Percentiles rank a stretch among this genome's conserved stretches.
phyloP scores from a whole-genome alignment of 139 green algal genomes.

The Volvox reticuliferus region DNA sequence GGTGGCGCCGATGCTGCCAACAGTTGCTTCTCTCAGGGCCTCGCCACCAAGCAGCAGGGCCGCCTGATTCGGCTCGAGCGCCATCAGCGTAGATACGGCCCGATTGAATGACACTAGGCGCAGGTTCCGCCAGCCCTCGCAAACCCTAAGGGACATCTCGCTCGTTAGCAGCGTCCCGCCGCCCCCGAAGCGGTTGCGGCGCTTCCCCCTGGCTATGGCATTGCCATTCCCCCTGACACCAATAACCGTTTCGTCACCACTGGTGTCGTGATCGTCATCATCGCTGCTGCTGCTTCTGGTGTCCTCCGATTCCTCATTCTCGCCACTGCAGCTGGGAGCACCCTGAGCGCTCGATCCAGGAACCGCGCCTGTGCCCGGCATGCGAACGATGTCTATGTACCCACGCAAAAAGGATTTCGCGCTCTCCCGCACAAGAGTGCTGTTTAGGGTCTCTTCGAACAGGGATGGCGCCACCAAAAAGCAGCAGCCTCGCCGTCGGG shows the following conservation, averaged over 20 bases:
- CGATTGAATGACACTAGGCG: not conserved
- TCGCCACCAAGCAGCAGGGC: not conserved
- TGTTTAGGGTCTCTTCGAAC: no score
- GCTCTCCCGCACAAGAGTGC: no score
- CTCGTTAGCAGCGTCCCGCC: not conserved
- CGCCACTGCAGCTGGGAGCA: no score
- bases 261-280: not conserved
- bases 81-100: not conserved
- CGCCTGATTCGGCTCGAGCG: not conserved
- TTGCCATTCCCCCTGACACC: not conserved
- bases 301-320: no score
- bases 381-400: no score
- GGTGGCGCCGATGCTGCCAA: not conserved
- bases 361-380: no score
- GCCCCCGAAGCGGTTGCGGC: not conserved
- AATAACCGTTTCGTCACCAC: not conserved
- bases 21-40: not conserved
- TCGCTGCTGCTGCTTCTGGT: not conserved
- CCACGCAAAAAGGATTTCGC: no score
- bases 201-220: no score
- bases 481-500: no score
- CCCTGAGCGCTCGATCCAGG: no score
- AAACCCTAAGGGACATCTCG: not conserved
- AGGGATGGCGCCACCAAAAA: no score
- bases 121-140: not conserved